Conservation (phyloP, 192 early-diverging fungal species). For the Umbelopsis ramanniana region DNA sequence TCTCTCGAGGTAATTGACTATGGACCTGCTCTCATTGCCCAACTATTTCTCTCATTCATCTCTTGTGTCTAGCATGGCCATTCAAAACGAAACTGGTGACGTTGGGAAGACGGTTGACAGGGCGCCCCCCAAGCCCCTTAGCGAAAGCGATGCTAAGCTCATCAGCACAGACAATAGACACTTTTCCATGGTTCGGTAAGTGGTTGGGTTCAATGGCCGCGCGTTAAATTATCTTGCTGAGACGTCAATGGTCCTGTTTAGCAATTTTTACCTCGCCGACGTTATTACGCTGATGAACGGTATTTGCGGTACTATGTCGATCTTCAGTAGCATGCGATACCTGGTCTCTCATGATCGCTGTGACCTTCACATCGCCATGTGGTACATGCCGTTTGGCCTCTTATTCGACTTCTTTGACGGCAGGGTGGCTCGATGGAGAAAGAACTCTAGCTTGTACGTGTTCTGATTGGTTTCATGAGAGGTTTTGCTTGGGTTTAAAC, state of each 20-base stretch:
- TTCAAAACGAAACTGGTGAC: background rate
- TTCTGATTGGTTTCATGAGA: background rate
- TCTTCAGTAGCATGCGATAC: slow-evolving; percentile 72
- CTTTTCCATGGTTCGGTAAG: slow-evolving; percentile 31
- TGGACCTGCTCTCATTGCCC: background rate
- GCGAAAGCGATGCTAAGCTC: slow-evolving; percentile 14
- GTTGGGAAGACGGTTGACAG: background rate
- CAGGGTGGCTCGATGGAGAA: slow-evolving; percentile 80
- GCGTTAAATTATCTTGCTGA: no score
- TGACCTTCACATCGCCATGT: slow-evolving; percentile 62
- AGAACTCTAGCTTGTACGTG: slow-evolving; percentile 55
- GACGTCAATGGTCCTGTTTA: slow-evolving; percentile 2
- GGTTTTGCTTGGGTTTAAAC: background rate
- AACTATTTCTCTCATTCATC: background rate
- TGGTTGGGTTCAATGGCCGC: background rate
- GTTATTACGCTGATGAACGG: slow-evolving; percentile 84
- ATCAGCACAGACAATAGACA: slow-evolving; percentile 16
- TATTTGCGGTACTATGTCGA: slow-evolving; percentile 70
- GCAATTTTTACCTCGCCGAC: slow-evolving; percentile 80
- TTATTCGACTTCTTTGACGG: slow-evolving; percentile 75
- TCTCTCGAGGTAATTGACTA: background rate
- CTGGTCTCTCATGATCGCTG: slow-evolving; percentile 61
- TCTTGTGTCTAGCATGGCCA: background rate
- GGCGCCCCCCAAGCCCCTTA: background rate
- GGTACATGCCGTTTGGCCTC: slow-evolving; percentile 66